Percentiles rank a stretch among this genome's conserved stretches.
These are phyloP conservation scores for Creolimax fragrantissima DNA, from an alignment of 78 protist species.

Conservation along the genomic window DNA sequence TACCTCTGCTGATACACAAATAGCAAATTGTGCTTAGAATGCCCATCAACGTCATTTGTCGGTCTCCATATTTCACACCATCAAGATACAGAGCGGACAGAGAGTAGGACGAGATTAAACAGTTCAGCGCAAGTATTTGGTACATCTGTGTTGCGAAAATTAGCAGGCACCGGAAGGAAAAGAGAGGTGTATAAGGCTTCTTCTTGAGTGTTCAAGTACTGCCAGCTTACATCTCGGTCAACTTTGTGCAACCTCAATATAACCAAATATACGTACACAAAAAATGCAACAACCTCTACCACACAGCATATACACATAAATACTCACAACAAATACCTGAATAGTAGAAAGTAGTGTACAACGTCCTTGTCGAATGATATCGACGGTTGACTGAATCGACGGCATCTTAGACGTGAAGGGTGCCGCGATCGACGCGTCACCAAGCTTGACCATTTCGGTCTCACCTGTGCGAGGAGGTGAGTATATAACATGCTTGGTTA, in stretches of 20 bases:
- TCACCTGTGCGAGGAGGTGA: too few species aligned
- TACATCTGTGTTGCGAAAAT: slow-evolving; percentile 96
- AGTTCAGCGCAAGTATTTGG: slow-evolving; percentile 89
- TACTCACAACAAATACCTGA: background rate
- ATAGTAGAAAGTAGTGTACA: slow-evolving; percentile 87
- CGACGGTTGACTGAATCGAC: slow-evolving; percentile 11
- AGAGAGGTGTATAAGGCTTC: background rate
- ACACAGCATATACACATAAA: background rate
- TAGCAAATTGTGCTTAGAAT: slow-evolving; percentile 70
- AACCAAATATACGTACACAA: background rate
- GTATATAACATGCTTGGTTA: too few species aligned
- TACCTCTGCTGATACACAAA: slow-evolving; percentile 68
- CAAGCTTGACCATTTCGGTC: slow-evolving; percentile 56
- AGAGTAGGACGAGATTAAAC: slow-evolving; percentile 79
- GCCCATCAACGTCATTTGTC: slow-evolving; percentile 72
- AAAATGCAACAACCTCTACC: background rate
- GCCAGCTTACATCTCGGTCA: too few species aligned
- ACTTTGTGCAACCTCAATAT: too few species aligned
- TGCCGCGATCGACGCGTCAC: slow-evolving; percentile 96
- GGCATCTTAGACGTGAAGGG: slow-evolving; percentile 89
- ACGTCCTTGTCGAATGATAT: slow-evolving; percentile 84
- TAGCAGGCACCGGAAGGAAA: too few species aligned
- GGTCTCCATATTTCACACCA: slow-evolving; percentile 88
- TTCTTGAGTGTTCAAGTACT: too few species aligned
- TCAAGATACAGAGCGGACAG: slow-evolving; percentile 77